Conservation (phyloP, 225 moss, liverwort and hornwort species). For the Pseudoscleropodium purum region DNA sequence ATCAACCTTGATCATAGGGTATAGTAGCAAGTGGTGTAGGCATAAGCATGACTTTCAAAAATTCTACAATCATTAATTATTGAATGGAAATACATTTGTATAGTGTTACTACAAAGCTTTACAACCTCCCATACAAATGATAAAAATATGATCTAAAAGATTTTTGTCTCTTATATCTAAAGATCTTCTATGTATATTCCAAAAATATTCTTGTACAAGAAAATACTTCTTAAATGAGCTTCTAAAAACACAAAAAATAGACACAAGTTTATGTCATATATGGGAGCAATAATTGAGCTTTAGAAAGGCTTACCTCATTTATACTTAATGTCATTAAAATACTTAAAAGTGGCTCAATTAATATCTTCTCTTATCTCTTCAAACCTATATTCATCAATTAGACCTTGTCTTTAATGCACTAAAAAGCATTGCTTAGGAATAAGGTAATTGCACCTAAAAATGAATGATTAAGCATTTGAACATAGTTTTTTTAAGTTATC, state of each 20-base stretch:
- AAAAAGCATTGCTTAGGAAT: not conserved
- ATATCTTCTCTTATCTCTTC: no score
- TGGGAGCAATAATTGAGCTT: not conserved
- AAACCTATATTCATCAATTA: not conserved
- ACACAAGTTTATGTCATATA: no score
- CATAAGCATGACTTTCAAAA: not conserved
- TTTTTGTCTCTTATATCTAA: not conserved
- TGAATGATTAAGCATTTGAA: not conserved
- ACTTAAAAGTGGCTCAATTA: not conserved
- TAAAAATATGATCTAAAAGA: no score
- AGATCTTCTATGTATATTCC: not conserved
- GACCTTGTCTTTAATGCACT: not conserved
- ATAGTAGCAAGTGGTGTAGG: not conserved
- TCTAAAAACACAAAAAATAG: not conserved
- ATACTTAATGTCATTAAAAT: not conserved
- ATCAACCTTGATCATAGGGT: rapidly evolving
- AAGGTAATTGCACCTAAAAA: not conserved
- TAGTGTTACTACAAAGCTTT: no score
- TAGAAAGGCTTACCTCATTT: not conserved
- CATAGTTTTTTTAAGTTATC: not conserved
- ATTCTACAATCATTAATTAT: not conserved
- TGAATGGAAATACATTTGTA: not conserved
- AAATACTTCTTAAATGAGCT: no score
- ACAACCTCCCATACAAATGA: no score
- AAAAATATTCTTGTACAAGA: not conserved